Percentiles rank a stretch among this genome's conserved stretches.
phyloP scores from a whole-genome alignment of 257 asterid genomes.

The Solanum tarapatanum region DNA sequence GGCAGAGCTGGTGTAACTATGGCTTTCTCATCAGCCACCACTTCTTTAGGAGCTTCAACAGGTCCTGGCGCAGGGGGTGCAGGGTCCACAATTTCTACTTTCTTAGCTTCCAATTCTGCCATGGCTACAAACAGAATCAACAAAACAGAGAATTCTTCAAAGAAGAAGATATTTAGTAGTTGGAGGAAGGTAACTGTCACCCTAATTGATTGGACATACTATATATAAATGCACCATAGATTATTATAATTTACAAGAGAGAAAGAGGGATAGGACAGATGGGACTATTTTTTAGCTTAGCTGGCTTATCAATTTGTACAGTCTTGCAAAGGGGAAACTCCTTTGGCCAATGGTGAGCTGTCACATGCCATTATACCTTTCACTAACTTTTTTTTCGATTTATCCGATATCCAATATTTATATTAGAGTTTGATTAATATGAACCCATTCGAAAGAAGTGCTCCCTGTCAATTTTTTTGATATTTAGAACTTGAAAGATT shows the following conservation, averaged over 20 bases:
- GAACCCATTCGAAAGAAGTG: background rate
- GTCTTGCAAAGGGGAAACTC: background rate
- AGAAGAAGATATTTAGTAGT: constrained; percentile 4
- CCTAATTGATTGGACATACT: background rate
- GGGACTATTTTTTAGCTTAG: background rate
- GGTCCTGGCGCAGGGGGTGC: constrained; percentile 10
- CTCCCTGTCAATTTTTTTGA: background rate
- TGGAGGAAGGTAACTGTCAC: background rate
- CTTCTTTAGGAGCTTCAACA: constrained; percentile 40
- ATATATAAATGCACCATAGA: background rate
- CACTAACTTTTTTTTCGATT: background rate
- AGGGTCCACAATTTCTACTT: constrained; percentile 15
- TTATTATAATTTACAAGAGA: background rate
- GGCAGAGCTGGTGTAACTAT: constrained; percentile 25
- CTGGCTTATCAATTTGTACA: background rate
- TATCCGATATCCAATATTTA: background rate
- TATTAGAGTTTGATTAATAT: background rate
- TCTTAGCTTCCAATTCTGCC: constrained; percentile 51
- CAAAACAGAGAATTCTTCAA: background rate
- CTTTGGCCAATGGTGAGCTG: background rate
- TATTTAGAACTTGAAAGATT: rapidly evolving
- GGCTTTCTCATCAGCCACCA: constrained; percentile 61
- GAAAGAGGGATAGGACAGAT: background rate
- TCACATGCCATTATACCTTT: background rate
- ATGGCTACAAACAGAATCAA: constrained; percentile 11